A percentile compares a stretch with the other conserved stretches of the same genome.
Evolutionary conservation across 495 filamentous ascomycete genomes (phyloP).

Genomic region (Podospora australis): DNA sequence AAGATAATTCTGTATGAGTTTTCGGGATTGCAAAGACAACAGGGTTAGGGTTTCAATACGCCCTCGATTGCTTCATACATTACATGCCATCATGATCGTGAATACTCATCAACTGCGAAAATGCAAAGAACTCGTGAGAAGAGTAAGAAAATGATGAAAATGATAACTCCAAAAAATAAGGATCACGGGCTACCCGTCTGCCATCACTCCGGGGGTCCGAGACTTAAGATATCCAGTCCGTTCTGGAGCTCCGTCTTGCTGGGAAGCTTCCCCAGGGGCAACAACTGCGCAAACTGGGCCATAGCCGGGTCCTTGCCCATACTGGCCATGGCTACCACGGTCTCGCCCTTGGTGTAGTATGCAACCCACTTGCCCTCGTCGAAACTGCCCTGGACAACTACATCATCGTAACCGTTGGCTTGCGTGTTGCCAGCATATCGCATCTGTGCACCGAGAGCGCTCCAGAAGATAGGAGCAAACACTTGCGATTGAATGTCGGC

Average conservation of each 20-base stretch:
- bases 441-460: constrained; percentile 78
- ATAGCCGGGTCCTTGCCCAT: constrained; percentile 90
- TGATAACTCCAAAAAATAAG: not conserved
- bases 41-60: too few relatives aligned
- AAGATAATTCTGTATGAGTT: too few relatives aligned
- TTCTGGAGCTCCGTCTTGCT: constrained; percentile 66
- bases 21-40: too few relatives aligned
- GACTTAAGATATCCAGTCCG: constrained; percentile 65
- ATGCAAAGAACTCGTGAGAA: too few relatives aligned
- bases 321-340: constrained; percentile 83
- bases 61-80: too few relatives aligned
- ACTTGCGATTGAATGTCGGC: constrained; percentile 52
- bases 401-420: constrained; percentile 70
- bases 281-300: constrained; percentile 75
- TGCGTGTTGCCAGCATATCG: constrained; percentile 84
- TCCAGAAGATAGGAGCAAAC: constrained; percentile 96
- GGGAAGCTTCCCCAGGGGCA: constrained; percentile 77
- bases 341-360: constrained; percentile 81
- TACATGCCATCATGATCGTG: too few relatives aligned
- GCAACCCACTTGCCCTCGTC: constrained; percentile 81
- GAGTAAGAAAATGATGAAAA: too few relatives aligned
- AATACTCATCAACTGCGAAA: too few relatives aligned
- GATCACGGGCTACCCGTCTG: too few relatives aligned
- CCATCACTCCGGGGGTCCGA: constrained; percentile 32
- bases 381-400: constrained; percentile 68